A percentile compares a stretch with the other conserved stretches of the same genome.
Conservation (phyloP, 2,329 filamentous ascomycete genomes). For the Myriosclerotinia duriaeana region DNA sequence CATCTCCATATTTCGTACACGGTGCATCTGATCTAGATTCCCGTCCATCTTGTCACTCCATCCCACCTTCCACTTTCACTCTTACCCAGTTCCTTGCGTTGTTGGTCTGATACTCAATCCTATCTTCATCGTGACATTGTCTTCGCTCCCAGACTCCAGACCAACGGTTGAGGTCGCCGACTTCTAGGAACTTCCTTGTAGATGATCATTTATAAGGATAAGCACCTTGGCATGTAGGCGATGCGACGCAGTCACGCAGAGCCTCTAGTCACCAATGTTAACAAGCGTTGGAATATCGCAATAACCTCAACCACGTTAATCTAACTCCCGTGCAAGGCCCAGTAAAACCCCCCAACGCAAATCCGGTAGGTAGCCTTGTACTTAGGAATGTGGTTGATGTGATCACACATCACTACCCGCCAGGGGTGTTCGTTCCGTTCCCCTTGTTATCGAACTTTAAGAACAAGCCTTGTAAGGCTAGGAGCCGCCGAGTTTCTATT, state of each 20-base stretch:
- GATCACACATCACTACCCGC: neutral
- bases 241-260: neutral
- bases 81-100: neutral
- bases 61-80: neutral
- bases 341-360: neutral
- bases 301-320: neutral
- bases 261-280: neutral
- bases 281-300: neutral
- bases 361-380: neutral
- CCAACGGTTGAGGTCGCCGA: constrained; percentile 1
- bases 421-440: neutral
- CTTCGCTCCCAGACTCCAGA: neutral
- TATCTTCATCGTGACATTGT: constrained; percentile 3
- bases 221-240: neutral
- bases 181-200: neutral
- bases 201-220: neutral
- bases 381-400: neutral
- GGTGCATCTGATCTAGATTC: constrained; percentile 11
- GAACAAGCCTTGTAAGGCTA: constrained; percentile 10
- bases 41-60: neutral
- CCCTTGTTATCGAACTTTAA: neutral
- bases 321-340: neutral
- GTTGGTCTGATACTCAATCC: constrained; percentile 9
- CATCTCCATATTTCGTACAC: neutral
- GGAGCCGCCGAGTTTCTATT: neutral